Evolutionary conservation across 805 yeast genomes (phyloP).

Genomic region (Metschnikowia matae): DNA sequence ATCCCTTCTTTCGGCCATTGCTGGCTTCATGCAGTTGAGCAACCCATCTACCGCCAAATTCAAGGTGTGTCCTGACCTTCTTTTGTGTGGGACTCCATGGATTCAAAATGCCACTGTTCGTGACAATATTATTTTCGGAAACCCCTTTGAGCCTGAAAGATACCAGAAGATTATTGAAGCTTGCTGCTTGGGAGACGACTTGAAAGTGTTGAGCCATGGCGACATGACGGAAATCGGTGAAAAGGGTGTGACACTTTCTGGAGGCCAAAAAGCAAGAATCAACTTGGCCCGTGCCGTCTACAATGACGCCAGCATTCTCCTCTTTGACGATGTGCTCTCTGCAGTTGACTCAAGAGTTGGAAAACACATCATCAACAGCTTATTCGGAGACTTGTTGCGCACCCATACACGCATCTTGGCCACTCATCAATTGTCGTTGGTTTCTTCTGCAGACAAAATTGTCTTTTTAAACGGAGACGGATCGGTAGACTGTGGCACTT

Average conservation of each 20-base stretch:
- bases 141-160: constrained; percentile 24
- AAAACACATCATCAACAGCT: constrained; percentile 34
- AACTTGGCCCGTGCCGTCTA: constrained; percentile 43
- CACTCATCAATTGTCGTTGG: constrained; percentile 40
- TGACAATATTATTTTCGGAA: constrained; percentile 38
- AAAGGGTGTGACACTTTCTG: constrained; percentile 42
- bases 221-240: constrained; percentile 44
- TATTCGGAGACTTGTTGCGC: constrained; percentile 32
- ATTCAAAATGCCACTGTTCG: constrained; percentile 41
- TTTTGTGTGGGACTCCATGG: constrained; percentile 40
- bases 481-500: constrained; percentile 35
- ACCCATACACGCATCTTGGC: constrained; percentile 38
- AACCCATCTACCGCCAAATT: constrained; percentile 25
- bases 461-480: constrained; percentile 41
- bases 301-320: constrained; percentile 28
- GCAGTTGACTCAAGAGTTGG: constrained; percentile 45
- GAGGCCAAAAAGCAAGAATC: constrained; percentile 45
- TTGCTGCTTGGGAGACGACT: constrained; percentile 40
- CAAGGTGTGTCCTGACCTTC: constrained; percentile 25
- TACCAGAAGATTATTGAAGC: constrained; percentile 32
- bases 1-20: constrained; percentile 36
- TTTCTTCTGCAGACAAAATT: constrained; percentile 36
- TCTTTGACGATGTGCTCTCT: constrained; percentile 42
- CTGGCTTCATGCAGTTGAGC: constrained; percentile 36
- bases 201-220: constrained; percentile 30